Evolutionary conservation across 345 rosid genomes (phyloP), one percentile per base, ranked within the genome.

Genomic region (Populus simonii): DNA sequence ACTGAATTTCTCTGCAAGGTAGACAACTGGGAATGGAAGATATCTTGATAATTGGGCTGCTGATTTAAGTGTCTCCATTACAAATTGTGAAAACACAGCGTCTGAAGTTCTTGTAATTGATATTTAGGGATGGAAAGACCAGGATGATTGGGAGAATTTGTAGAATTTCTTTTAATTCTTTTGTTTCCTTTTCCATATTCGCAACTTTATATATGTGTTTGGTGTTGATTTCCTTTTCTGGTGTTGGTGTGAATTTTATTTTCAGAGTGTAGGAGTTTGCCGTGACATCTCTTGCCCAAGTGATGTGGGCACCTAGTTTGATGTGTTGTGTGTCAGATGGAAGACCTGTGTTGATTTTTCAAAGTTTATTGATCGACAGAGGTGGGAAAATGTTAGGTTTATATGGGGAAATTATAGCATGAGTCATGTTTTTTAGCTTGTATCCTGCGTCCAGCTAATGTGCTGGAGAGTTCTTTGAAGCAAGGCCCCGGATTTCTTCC

Each of bases 1-100:
- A 49, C 77, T 75, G 65, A 83, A 81, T 88, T 81, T 83, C 49
- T 27, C 66, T 76, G 77, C 70, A 43, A 74, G 76, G 83, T 73
- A 61, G 78, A 73, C n/a, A 72, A 9, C 68, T 61, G 65, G 86
- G 62, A 73, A 71, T 75, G 80, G 77, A 74, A 70, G 72, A 69
- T 78, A n/a, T 80, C 43, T 47, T 61, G 79, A 74, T 68, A 55
- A 45, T 66, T 81, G 55, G 55, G 22, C 55, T 49, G 55, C 20
- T 49, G 20, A 74, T 76, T 51, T 29, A 66, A 65, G 55, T n/a
- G 49, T 74, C 39, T 41, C 20, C 55, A 49, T 45, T 43, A 43
- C 31, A 62, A 23, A 27, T 69, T n/a, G 20, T 17, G 25, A 65
- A 23, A n/a, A 11, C 16, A 7, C 38, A 33, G 81, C 76, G 13